Conservation (phyloP, 495 filamentous ascomycete species). For the Neurospora hispaniola region DNA sequence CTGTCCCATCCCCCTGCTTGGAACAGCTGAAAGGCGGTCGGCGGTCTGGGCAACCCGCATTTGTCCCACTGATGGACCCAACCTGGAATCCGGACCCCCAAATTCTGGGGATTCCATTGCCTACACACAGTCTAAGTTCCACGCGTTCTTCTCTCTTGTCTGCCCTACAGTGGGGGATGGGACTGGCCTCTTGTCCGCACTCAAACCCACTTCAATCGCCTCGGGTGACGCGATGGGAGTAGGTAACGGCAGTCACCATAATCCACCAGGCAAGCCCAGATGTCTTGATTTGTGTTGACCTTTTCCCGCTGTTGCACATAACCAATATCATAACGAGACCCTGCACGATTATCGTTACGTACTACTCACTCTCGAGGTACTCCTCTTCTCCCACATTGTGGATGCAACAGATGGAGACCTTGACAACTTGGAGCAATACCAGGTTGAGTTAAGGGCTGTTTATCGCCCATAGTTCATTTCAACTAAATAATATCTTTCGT, state of each 20-base stretch:
- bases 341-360: neutral
- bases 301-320: neutral
- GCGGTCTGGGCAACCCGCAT: neutral
- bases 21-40: constrained; percentile 4
- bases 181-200: neutral
- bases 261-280: neutral
- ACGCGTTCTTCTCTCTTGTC: neutral
- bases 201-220: neutral
- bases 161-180: neutral
- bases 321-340: neutral
- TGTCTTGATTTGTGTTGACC: neutral
- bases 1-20: neutral
- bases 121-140: constrained; percentile 2
- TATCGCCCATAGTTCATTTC: constrained; percentile 15
- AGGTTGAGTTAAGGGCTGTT: neutral
- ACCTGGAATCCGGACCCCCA: constrained; percentile 1
- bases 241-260: neutral
- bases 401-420: neutral
- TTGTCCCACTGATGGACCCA: neutral
- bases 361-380: neutral
- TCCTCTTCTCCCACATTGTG: neutral
- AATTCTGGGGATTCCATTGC: neutral
- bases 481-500: constrained; percentile 19
- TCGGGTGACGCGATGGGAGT: neutral
- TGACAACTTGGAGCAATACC: neutral